Percentiles rank a stretch among this genome's conserved stretches.
phyloP scores from a whole-genome alignment of 768 basidiomycete genomes.

The Imleria badia region DNA sequence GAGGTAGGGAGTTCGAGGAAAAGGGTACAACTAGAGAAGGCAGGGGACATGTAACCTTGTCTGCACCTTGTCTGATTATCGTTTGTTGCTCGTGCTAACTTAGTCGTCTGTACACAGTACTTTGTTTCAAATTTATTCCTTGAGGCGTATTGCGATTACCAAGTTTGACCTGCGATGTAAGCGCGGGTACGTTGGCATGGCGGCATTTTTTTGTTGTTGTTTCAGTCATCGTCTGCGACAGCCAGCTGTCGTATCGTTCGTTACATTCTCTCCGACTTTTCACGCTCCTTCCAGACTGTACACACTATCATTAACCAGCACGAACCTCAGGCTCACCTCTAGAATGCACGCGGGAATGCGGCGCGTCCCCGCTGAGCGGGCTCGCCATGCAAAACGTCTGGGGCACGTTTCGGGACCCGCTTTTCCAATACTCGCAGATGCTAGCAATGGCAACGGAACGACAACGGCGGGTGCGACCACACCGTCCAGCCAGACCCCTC shows the following conservation, averaged over 20 bases:
- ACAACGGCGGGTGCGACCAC: neutral
- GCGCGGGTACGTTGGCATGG: constrained; percentile 20
- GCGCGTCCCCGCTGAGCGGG: constrained; percentile 35
- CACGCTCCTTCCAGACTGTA: constrained; percentile 18
- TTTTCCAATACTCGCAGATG: constrained; percentile 2
- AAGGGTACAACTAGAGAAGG: constrained; percentile 66
- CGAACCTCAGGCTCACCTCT: neutral
- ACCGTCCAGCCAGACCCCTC: neutral
- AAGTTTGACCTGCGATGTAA: neutral
- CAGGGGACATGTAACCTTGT: constrained; percentile 40
- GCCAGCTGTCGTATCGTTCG: neutral
- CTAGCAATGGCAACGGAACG: neutral
- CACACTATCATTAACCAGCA: neutral
- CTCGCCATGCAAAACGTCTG: constrained; percentile 31
- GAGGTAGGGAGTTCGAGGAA: constrained; percentile 69
- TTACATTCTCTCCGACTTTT: constrained; percentile 7
- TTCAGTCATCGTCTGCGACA: neutral
- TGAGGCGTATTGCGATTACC: neutral
- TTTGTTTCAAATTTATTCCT: neutral
- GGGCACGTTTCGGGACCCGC: constrained; percentile 22
- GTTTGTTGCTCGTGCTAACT: neutral
- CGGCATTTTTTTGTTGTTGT: constrained; percentile 1
- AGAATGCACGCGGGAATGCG: constrained; percentile 28
- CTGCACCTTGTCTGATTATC: neutral
- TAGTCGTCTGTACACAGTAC: neutral